These are phyloP conservation scores for Solanum tacnaense DNA, from an alignment of 257 asterid genomes.

Conservation along the genomic window DNA sequence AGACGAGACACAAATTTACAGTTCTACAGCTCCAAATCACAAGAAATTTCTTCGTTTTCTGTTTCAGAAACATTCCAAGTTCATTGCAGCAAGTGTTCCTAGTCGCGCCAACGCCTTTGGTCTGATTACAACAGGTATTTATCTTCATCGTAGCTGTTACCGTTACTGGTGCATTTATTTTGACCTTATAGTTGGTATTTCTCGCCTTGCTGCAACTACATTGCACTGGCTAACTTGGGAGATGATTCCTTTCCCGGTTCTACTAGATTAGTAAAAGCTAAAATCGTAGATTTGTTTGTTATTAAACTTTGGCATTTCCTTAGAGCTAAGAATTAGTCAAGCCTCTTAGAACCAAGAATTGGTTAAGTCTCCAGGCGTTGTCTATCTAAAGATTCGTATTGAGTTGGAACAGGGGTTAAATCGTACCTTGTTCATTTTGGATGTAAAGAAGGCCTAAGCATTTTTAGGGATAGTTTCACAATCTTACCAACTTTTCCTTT, in stretches of 20 bases:
- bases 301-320: neutral
- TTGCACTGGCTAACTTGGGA: neutral
- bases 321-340: neutral
- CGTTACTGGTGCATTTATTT: neutral
- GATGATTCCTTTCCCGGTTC: neutral
- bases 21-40: neutral
- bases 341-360: neutral
- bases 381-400: neutral
- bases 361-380: neutral
- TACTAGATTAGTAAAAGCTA: neutral
- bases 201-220: neutral
- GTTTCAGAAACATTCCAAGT: neutral
- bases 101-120: neutral
- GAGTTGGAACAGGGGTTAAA: neutral
- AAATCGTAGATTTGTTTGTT: neutral
- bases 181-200: neutral
- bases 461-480: neutral
- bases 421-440: neutral
- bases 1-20: neutral
- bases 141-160: neutral
- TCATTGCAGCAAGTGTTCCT: neutral
- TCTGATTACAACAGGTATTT: neutral
- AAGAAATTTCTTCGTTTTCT: neutral
- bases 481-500: neutral
- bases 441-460: neutral